Evolutionary conservation across 1,139 yeast genomes (phyloP), one percentile per base, ranked within the genome.

Genomic region (Hanseniaspora sp.): DNA sequence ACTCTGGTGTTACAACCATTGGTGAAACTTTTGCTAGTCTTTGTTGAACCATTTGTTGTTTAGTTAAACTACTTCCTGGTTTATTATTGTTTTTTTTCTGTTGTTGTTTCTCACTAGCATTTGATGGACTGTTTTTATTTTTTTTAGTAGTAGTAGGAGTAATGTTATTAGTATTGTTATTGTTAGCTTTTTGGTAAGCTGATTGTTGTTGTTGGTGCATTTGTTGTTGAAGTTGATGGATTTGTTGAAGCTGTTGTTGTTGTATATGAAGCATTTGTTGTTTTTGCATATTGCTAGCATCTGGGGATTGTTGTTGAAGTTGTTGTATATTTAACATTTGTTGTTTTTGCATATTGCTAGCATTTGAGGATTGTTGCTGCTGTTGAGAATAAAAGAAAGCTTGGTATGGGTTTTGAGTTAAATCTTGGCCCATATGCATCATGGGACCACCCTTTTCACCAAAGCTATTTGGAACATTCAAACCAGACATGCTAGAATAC

Each of bases 11-110:
- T 18, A 39, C 41, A 30, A 38, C 52, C 44, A 46, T 12, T 7
- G 52, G 48, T 13, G 54, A 56, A 48, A 60, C 60, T 55, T 63
- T 73, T 71, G 59, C 64, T 67, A 59, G 66, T 69, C 59, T 78
- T 65, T 56, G 62, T 28, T 3, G 79, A 77, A 54, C 75, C 74
- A 60, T 76, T 78, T 55, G 77, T 45, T 51, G 48, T 1, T 41
- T 51, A 5, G 37, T n/a, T 29, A 41, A 2, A n/a, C 28, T 11
- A 17, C 39, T 44, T 34, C 7, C 11, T 30, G 18, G 30, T 33
- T 29, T 18, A 1, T 28, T 34, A 35, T 29, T 33, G 31, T 44
- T 37, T 33, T n/a, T 28, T 11, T 44, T 15, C 17, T 18, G 12
- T 7, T 18, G 23, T 46, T 37, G 15, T 12, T 39, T n/a, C 1